Percentiles rank a stretch among this genome's conserved stretches.
phyloP scores from a whole-genome alignment of 192 early-diverging fungal species.

The Mortierella hygrophila region DNA sequence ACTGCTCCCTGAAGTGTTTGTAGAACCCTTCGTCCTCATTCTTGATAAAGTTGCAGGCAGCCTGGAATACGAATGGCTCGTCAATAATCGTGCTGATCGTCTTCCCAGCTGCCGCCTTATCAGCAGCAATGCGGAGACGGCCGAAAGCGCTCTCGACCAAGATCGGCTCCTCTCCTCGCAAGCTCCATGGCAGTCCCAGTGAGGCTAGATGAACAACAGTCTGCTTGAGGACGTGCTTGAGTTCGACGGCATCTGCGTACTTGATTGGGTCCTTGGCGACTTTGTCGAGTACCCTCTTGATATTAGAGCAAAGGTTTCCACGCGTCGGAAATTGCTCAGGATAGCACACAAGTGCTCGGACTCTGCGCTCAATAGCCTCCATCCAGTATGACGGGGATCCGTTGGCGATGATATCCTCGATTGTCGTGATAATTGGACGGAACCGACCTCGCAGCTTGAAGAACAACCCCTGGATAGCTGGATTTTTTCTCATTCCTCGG shows the following conservation, averaged over 20 bases:
- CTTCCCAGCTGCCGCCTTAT: slow-evolving; percentile 28
- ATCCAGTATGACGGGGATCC: slow-evolving; percentile 42
- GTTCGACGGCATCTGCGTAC: slow-evolving; percentile 32
- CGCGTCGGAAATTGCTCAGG: slow-evolving; percentile 29
- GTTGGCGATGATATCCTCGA: slow-evolving; percentile 50
- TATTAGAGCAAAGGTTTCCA: slow-evolving; percentile 41
- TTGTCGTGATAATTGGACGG: slow-evolving; percentile 39
- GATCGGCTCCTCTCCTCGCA: slow-evolving; percentile 50
- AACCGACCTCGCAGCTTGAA: slow-evolving; percentile 39
- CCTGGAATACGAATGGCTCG: slow-evolving; percentile 48
- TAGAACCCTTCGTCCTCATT: slow-evolving; percentile 38
- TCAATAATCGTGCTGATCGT: slow-evolving; percentile 37
- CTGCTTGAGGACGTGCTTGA: slow-evolving; percentile 47
- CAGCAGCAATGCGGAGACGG: slow-evolving; percentile 42
- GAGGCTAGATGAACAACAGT: slow-evolving; percentile 47
- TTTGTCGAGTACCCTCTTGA: slow-evolving; percentile 50
- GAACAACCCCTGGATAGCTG: slow-evolving; percentile 45
- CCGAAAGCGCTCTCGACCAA: slow-evolving; percentile 44
- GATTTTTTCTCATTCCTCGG: too few relatives aligned
- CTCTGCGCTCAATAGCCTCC: slow-evolving; percentile 36
- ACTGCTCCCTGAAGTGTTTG: slow-evolving; percentile 28
- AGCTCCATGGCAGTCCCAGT: slow-evolving; percentile 50
- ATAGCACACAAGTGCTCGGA: slow-evolving; percentile 27
- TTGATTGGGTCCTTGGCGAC: slow-evolving; percentile 43
- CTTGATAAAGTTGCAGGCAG: slow-evolving; percentile 49